Conservation (phyloP, 2,329 filamentous ascomycete genomes). For the Graphilbum ipis-grandicollis region DNA sequence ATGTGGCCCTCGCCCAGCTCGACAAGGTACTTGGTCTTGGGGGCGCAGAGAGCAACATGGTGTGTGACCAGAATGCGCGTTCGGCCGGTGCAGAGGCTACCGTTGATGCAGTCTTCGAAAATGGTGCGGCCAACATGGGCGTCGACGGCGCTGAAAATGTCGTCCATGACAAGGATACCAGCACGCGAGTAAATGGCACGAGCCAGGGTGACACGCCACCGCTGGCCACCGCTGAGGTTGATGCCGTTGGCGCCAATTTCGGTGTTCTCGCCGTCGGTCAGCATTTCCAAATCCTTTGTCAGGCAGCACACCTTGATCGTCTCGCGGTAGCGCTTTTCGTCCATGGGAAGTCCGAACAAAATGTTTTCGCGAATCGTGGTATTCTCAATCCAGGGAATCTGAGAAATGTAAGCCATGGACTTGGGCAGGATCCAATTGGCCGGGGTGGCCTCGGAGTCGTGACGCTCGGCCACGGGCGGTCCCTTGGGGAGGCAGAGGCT, state of each 20-base stretch:
- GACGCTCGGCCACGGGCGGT: constrained; percentile 32
- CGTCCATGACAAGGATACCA: constrained; percentile 60
- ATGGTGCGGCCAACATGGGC: constrained; percentile 66
- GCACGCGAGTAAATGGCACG: constrained; percentile 66
- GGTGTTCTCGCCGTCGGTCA: constrained; percentile 60
- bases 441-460: constrained; percentile 43
- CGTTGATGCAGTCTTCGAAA: constrained; percentile 58
- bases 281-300: constrained; percentile 57
- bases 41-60: constrained; percentile 54
- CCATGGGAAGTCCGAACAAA: constrained; percentile 54
- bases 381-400: constrained; percentile 77
- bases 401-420: constrained; percentile 57
- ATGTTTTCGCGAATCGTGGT: constrained; percentile 65
- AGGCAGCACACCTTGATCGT: constrained; percentile 59
- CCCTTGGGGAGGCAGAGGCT: constrained; percentile 36
- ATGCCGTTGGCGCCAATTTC: constrained; percentile 76
- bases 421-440: constrained; percentile 53
- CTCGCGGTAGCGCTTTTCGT: constrained; percentile 50
- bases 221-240: constrained; percentile 68
- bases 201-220: constrained; percentile 67
- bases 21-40: constrained; percentile 57
- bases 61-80: constrained; percentile 71
- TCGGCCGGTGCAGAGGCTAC: constrained; percentile 48
- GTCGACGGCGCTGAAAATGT: constrained; percentile 72
- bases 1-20: constrained; percentile 53